Evolutionary conservation across 1,284 basidiomycete genomes (phyloP).

Genomic region (Tilletia setariae): DNA sequence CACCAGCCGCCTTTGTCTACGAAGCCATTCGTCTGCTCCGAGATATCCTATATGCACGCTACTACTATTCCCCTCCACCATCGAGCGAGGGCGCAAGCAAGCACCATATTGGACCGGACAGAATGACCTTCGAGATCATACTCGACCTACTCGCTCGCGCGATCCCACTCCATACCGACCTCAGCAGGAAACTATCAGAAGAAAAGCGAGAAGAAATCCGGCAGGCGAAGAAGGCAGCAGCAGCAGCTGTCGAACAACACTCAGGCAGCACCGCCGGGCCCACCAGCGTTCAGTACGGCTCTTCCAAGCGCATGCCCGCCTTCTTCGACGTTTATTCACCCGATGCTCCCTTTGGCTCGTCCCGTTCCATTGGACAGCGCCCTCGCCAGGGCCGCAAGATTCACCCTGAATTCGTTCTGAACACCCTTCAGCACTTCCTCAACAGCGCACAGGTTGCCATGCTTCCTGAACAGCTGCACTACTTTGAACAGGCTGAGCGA

Average conservation of each 20-base stretch:
- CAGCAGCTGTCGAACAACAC: not conserved
- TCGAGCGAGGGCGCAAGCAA: not conserved
- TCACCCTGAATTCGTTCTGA: not conserved
- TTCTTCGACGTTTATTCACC: not conserved
- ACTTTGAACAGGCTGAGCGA: constrained; percentile 1
- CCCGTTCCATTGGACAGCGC: too few relatives aligned
- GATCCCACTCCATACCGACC: constrained; percentile 10
- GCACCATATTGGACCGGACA: not conserved
- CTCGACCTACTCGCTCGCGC: constrained; percentile 9
- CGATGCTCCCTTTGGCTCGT: too few relatives aligned
- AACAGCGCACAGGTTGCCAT: not conserved
- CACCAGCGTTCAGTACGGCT: not conserved
- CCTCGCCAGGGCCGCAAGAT: not conserved
- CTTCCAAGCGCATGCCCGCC: not conserved
- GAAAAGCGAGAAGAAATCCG: not conserved
- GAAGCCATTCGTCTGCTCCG: not conserved
- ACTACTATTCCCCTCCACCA: not conserved
- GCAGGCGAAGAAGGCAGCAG: not conserved
- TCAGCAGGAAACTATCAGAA: not conserved
- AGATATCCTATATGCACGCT: not conserved
- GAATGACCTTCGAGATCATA: constrained; percentile 10
- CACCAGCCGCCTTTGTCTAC: not conserved
- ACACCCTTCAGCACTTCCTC: not conserved
- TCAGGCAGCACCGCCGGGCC: not conserved
- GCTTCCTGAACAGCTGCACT: not conserved